Evolutionary conservation across 2,329 filamentous ascomycete genomes (phyloP), one percentile per base, ranked within the genome.

Genomic region (Hypomyces rosellus): DNA sequence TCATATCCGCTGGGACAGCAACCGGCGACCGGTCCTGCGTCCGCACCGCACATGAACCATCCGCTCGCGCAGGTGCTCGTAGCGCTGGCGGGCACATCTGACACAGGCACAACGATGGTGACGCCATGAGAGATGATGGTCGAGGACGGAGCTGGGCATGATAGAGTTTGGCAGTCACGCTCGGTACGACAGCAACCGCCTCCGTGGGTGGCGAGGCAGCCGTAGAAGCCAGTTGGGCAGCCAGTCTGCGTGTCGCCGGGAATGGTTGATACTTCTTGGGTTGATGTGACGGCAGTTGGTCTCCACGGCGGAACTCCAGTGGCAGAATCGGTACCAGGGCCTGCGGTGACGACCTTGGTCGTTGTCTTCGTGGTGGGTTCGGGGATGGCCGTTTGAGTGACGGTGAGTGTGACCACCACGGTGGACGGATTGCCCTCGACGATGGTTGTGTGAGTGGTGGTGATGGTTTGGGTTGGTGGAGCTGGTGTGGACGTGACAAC

Each of bases 201-300:
- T 13, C 88, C 89, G 52, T 91, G 89, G 53, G 84, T 83, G 2
- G 92, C 92, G 2, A 85, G 81, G 68, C 92, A 97, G 46, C 89
- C 85, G 67, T 97, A 97, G 74, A 91, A 97, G 2, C 91, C 91
- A 0, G 85, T 91, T 0, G 92, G 92, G 60, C 92, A 97, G 59
- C 68, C 68, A 5, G 61, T 62, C 50, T 70, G 68, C 11, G 67
- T 68, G 20, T 45, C 45, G 8, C 20, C 44, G 11, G 43, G 20
- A 12, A 13, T 8, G 16, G 16, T 41, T 13, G 38, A 20, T 9
- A 20, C 20, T 14, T 16, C 38, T 9, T 16, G 38, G 38, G 38
- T 64, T 59, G 1, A 71, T 70, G 46, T 65, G 58, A 11, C 38
- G 38, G 30, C 51, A 39, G 52, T 58, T 12, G 75, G 78, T 14